phyloP scores from a whole-genome alignment of 176 grass and related monocot genomes.

The Thalia dealbata region DNA sequence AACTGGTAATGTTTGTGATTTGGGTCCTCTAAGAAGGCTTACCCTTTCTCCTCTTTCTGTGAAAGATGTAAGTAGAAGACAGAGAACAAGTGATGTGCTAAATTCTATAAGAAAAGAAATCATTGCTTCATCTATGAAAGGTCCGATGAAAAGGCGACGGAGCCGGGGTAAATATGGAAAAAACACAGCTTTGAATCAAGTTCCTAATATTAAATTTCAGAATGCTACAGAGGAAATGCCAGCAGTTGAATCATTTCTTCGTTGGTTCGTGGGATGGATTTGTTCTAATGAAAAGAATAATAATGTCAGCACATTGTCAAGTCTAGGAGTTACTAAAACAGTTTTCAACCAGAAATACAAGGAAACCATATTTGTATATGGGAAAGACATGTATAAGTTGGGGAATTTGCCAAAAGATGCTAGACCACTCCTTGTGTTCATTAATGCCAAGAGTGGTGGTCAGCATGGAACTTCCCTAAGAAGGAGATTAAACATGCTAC shows the following conservation, averaged over 20 bases:
- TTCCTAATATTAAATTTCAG: slow-evolving; percentile 21
- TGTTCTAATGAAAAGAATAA: slow-evolving; percentile 39
- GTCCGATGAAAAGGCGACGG: slow-evolving; percentile 36
- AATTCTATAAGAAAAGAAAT: slow-evolving; percentile 50
- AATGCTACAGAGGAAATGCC: slow-evolving; percentile 12
- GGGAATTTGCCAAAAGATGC: slow-evolving; percentile 56
- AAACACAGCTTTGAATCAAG: slow-evolving; percentile 12
- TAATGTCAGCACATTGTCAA: slow-evolving; percentile 9
- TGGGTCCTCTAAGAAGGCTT: slow-evolving; percentile 52
- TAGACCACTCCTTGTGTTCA: slow-evolving; percentile 83
- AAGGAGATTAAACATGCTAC: slow-evolving; percentile 75
- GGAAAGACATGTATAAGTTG: slow-evolving; percentile 44
- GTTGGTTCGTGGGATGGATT: slow-evolving; percentile 33
- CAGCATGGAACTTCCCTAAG: slow-evolving; percentile 59
- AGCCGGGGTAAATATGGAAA: slow-evolving; percentile 34
- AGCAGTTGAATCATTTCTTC: slow-evolving; percentile 37
- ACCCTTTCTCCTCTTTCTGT: slow-evolving; percentile 70
- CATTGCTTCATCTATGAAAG: slow-evolving; percentile 31
- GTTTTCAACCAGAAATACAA: slow-evolving; percentile 26
- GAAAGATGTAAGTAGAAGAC: slow-evolving; percentile 42
- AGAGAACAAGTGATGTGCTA: slow-evolving; percentile 30
- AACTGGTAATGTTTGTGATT: slow-evolving; percentile 52
- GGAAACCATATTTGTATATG: slow-evolving; percentile 15
- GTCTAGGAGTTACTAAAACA: slow-evolving; percentile 28
- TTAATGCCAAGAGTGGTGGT: slow-evolving; percentile 81